Percentiles rank a stretch among this genome's conserved stretches.
phyloP scores from a whole-genome alignment of 2,329 filamentous ascomycete species.

The Diaporthe ilicicola region DNA sequence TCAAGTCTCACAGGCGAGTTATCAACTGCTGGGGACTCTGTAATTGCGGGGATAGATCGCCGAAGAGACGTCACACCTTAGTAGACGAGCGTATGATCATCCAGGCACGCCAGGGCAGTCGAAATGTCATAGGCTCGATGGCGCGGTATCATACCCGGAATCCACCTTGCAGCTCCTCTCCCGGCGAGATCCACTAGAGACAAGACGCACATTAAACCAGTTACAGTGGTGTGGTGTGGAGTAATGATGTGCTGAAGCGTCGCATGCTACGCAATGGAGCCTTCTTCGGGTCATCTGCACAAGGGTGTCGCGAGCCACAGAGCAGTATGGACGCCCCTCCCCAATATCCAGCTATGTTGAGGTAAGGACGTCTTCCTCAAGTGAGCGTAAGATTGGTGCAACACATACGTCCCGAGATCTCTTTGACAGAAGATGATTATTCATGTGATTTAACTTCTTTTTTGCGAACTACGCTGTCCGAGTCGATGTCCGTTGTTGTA shows the following conservation, averaged over 20 bases:
- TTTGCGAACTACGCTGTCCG: background rate
- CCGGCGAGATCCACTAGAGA: background rate
- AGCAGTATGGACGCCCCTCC: background rate
- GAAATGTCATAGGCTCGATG: background rate
- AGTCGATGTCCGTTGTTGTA: background rate
- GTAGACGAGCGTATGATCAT: too few relatives aligned
- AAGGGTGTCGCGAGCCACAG: conserved; percentile 1
- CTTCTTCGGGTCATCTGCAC: conserved; percentile 11
- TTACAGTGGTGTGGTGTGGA: background rate
- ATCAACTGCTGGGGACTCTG: too few relatives aligned
- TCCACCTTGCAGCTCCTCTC: background rate
- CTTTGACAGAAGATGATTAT: background rate
- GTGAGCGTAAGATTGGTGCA: too few relatives aligned
- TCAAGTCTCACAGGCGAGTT: too few relatives aligned
- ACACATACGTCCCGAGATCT: too few relatives aligned
- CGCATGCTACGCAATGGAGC: background rate
- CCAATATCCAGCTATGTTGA: background rate
- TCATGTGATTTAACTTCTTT: background rate
- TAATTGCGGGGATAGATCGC: too few relatives aligned
- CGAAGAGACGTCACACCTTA: too few relatives aligned
- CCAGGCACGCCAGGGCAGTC: background rate
- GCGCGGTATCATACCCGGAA: background rate
- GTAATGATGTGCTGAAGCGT: background rate
- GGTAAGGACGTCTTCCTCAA: too few relatives aligned
- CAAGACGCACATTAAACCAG: background rate